These are phyloP conservation scores for Fraxinus greggii DNA, from an alignment of 305 asterid species.

Conservation along the genomic window DNA sequence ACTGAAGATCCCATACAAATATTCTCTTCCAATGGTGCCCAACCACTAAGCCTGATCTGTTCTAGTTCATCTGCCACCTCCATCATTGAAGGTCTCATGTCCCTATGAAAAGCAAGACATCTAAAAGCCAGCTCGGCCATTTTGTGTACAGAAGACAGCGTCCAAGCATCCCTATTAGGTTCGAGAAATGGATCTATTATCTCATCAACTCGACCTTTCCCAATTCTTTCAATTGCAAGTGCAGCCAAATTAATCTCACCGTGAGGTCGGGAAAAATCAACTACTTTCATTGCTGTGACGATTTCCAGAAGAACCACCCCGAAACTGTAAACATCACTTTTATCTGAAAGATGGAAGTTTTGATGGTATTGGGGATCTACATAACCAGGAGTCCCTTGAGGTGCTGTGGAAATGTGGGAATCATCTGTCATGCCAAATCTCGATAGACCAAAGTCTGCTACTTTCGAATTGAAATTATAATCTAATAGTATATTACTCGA, in stretches of 20 bases:
- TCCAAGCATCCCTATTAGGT: slow-evolving; percentile 94
- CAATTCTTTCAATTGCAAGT: slow-evolving; percentile 76
- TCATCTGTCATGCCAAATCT: slow-evolving; percentile 86
- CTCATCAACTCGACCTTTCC: slow-evolving; percentile 78
- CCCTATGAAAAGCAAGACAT: slow-evolving; percentile 86
- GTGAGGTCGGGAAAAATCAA: slow-evolving; percentile 81
- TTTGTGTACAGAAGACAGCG: slow-evolving; percentile 74
- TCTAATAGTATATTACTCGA: slow-evolving; percentile 88
- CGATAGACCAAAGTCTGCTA: slow-evolving; percentile 91
- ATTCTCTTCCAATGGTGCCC: slow-evolving; percentile 76
- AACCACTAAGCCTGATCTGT: slow-evolving; percentile 70
- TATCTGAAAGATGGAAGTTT: slow-evolving; percentile 91
- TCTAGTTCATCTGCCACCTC: slow-evolving; percentile 95
- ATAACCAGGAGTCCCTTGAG: slow-evolving; percentile 97
- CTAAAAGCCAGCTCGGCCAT: slow-evolving; percentile 91
- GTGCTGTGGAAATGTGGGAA: slow-evolving; percentile 92
- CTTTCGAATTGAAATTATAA: slow-evolving; percentile 70
- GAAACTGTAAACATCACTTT: slow-evolving; percentile 91
- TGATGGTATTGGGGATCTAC: slow-evolving; percentile 96
- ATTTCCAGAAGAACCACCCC: slow-evolving; percentile 96
- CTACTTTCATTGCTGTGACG: slow-evolving; percentile 76
- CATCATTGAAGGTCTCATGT: slow-evolving; percentile 93
- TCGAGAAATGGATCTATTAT: slow-evolving; percentile 79
- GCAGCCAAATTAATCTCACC: slow-evolving; percentile 85
- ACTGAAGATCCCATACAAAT: slow-evolving; percentile 58